These are phyloP conservation scores for Chimonanthus salicifolius DNA, from an alignment of 164 flowering plant species.

Conservation along the genomic window DNA sequence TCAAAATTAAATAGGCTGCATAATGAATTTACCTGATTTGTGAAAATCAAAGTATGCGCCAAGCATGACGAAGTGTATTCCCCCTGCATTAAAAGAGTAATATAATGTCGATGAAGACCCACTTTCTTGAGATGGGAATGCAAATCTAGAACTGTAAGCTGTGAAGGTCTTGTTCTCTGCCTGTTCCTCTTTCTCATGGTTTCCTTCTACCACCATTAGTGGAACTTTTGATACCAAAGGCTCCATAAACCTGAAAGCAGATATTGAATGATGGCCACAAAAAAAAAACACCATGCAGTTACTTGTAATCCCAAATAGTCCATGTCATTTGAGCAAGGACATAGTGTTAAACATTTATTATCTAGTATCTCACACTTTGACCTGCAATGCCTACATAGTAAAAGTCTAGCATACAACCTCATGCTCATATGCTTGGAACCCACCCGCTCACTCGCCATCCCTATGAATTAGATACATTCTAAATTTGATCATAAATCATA, in stretches of 20 bases:
- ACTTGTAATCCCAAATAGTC: not conserved
- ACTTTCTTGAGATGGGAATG: slow-evolving; percentile 76
- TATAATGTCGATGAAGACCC: slow-evolving; percentile 70
- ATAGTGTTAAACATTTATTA: not conserved
- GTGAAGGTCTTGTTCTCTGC: slow-evolving; percentile 54
- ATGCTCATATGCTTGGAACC: too few species aligned
- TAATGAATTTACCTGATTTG: slow-evolving; percentile 38
- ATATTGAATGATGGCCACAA: not conserved
- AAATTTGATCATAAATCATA: too few species aligned
- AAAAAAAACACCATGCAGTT: not conserved
- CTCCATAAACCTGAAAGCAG: slow-evolving; percentile 71
- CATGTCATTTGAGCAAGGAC: not conserved
- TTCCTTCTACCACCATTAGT: slow-evolving; percentile 88
- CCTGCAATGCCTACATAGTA: too few species aligned
- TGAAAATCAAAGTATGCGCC: slow-evolving; percentile 67
- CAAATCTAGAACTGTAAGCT: slow-evolving; percentile 82
- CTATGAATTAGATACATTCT: too few species aligned
- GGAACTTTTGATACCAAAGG: slow-evolving; percentile 72
- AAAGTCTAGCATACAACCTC: too few species aligned
- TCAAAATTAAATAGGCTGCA: not conserved
- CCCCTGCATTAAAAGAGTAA: slow-evolving; percentile 93
- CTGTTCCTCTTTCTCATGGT: slow-evolving; percentile 85
- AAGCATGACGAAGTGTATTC: slow-evolving; percentile 86
- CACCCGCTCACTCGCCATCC: too few species aligned
- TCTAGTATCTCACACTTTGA: too few species aligned